Percentiles rank a stretch among this genome's conserved stretches.
These are phyloP conservation scores for Phaeosphaeria sp. DNA, from an alignment of 2,329 filamentous ascomycete genomes.

Conservation along the genomic window DNA sequence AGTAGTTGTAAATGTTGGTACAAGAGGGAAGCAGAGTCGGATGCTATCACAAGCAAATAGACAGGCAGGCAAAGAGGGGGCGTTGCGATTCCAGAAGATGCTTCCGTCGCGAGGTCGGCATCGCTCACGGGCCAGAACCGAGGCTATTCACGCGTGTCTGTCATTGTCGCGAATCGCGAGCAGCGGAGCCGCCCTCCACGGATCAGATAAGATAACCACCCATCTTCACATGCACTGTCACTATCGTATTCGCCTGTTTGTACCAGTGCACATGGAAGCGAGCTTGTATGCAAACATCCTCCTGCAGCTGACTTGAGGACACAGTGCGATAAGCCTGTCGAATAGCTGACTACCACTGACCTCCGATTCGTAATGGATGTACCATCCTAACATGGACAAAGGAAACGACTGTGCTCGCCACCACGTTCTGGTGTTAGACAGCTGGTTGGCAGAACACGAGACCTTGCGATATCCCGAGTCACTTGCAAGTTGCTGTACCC, in stretches of 20 bases:
- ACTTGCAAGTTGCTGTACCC: neutral
- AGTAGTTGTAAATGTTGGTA: neutral
- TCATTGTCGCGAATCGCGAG: neutral
- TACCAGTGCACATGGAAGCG: no score
- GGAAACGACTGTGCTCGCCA: neutral
- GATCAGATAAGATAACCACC: conserved; percentile 2
- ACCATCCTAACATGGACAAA: neutral
- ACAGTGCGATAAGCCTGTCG: neutral
- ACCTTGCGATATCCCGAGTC: neutral
- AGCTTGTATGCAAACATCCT: no score
- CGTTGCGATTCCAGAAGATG: conserved; percentile 25
- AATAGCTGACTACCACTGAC: neutral
- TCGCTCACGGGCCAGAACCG: neutral
- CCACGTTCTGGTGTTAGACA: neutral
- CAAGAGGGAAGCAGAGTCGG: neutral
- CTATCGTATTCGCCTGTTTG: no score
- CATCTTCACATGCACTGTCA: no score
- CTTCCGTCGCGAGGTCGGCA: conserved; percentile 12
- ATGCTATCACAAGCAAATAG: neutral
- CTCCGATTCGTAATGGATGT: neutral
- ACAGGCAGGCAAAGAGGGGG: neutral
- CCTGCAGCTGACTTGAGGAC: no score
- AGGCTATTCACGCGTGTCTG: neutral
- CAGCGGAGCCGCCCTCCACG: neutral
- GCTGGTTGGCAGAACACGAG: neutral